Conservation (phyloP, 176 grass and related monocot species). For the Triticum aestivum region IWGSC_CS_RefSeq_v2.1 NC_057808.1:562050157-562050656, state of each 20-base stretch:
- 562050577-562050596: conserved; percentile 83
- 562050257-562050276: conserved; percentile 87
- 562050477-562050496: neutral
- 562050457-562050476: neutral
- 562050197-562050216: conserved; percentile 89
- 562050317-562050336: neutral
- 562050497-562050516: neutral
- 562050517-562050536: neutral
- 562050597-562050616: conserved; percentile 94
- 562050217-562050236: conserved; percentile 98
- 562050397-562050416: conserved; percentile 7
- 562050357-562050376: neutral
- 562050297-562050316: conserved; percentile 12
- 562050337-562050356: neutral
- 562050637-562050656: conserved; percentile 97
- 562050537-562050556: neutral
- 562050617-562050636: conserved; percentile 99
- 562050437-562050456: neutral
- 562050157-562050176: conserved; percentile 17
- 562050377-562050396: conserved; percentile 11
- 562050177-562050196: conserved; percentile 10
- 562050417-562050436: neutral
- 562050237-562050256: conserved; percentile 98
- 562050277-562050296: neutral
- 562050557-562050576: neutral